Percentiles rank a stretch among this genome's conserved stretches.
These are phyloP conservation scores for Curvularia sp. DNA, from an alignment of 2,329 filamentous ascomycete species.

Conservation along the genomic window DNA sequence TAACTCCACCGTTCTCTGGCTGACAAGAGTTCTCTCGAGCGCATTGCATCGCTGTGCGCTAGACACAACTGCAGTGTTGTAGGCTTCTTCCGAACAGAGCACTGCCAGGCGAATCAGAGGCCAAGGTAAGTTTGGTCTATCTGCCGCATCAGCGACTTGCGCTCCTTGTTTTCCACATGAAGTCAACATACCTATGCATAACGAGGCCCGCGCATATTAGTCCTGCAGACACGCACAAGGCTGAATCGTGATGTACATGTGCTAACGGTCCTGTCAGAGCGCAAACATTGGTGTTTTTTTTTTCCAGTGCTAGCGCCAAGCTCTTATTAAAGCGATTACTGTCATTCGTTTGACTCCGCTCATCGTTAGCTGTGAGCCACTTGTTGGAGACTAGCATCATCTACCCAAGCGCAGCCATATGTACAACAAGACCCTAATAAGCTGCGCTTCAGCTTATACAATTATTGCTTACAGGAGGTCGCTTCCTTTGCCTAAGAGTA, in stretches of 20 bases:
- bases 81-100: constrained; percentile 4
- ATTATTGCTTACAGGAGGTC: background rate
- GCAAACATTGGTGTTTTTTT: no score
- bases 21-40: background rate
- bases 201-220: background rate
- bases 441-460: no score
- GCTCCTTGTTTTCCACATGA: no score
- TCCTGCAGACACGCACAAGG: background rate
- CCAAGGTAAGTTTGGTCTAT: constrained; percentile 1
- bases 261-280: no score
- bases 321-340: no score
- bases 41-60: background rate
- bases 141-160: background rate
- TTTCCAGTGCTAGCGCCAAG: no score
- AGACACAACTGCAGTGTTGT: background rate
- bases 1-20: background rate
- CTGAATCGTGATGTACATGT: no score
- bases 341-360: background rate
- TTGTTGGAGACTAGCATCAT: background rate
- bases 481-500: background rate
- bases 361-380: background rate
- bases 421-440: no score
- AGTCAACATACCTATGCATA: background rate
- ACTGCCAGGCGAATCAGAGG: constrained; percentile 5
- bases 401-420: background rate